phyloP scores from a whole-genome alignment of 2,329 filamentous ascomycete species.

The Penicillium sp. region DNA sequence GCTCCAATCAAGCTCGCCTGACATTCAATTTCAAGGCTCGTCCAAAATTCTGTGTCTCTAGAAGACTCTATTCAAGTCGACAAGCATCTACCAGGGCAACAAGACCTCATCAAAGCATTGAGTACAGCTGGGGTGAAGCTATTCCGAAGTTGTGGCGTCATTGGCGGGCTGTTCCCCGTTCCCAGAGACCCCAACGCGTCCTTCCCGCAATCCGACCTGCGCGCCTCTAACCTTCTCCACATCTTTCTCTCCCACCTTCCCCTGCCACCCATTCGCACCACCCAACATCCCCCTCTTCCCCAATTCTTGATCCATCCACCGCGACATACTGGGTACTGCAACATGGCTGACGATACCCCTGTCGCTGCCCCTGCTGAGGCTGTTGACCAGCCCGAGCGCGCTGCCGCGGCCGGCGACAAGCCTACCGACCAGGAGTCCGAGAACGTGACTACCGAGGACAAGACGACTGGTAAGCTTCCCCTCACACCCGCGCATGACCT shows the following conservation, averaged over 20 bases:
- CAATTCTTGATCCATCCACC: constrained; percentile 23
- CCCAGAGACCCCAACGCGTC: constrained; percentile 32
- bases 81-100: neutral
- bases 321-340: constrained; percentile 21
- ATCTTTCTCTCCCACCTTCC: constrained; percentile 26
- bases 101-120: neutral
- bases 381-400: constrained; percentile 40
- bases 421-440: constrained; percentile 37
- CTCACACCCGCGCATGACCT: neutral
- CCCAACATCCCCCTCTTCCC: constrained; percentile 22
- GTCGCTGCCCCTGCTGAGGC: constrained; percentile 38
- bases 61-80: neutral
- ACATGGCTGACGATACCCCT: constrained; percentile 48
- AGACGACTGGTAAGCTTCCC: constrained; percentile 26
- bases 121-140: constrained; percentile 6
- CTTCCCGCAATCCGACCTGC: constrained; percentile 33
- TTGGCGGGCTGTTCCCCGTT: constrained; percentile 24
- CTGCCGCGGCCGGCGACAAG: constrained; percentile 33
- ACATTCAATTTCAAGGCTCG: neutral
- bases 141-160: constrained; percentile 28
- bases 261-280: constrained; percentile 28
- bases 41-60: neutral
- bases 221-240: constrained; percentile 36
- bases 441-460: constrained; percentile 25
- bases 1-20: neutral